Evolutionary conservation across 1,284 basidiomycete species (phyloP), one percentile per base, ranked within the genome.

Genomic region (Ustilago trichophora): DNA sequence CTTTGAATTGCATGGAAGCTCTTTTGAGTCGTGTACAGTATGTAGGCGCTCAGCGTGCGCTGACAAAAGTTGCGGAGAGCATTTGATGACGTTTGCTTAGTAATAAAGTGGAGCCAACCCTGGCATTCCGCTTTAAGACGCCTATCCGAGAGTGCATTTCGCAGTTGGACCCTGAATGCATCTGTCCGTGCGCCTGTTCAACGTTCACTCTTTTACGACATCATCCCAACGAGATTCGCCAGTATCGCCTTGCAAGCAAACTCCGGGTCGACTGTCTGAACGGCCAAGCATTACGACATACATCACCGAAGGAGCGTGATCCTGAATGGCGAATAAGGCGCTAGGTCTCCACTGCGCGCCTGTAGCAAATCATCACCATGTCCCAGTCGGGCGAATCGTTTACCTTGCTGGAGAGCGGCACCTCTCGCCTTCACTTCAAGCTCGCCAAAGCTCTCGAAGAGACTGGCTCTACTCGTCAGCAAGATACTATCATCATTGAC

Each of bases 371-470:
- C 26, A n/a, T 18, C 16, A 33, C 3, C 38, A 64, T 64, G 60
- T 40, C 60, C 15, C 31, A 31, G n/a, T 27, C 54, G 1, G 42
- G 44, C 16, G 44, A 45, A 18, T 36, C 45, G 4, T 68, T 70
- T 51, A 71, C 71, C 13, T 24, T 73, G 48, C 60, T 73, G 18
- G 71, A 73, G 38, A 67, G 62, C 27, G 62, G 62, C 41, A 56
- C 71, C 35, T 51, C 67, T 21, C 62, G 71, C 0, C 29, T 45
- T 13, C 71, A 73, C 63, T 73, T 73, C 52, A 65, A 62, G 43
- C 58, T 73, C 13, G 57, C 59, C 25, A 73, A 71, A 31, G 41
- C 35, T 6, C 52, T 73, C 16, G 71, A 73, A 27, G 59, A 63
- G 34, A 38, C 52, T 3, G 19, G 24, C 7, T 40, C 46, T 1